These are phyloP conservation scores for Chrysoporthe austroafricana DNA, from an alignment of 2,329 filamentous ascomycete genomes.

Conservation along the genomic window DNA sequence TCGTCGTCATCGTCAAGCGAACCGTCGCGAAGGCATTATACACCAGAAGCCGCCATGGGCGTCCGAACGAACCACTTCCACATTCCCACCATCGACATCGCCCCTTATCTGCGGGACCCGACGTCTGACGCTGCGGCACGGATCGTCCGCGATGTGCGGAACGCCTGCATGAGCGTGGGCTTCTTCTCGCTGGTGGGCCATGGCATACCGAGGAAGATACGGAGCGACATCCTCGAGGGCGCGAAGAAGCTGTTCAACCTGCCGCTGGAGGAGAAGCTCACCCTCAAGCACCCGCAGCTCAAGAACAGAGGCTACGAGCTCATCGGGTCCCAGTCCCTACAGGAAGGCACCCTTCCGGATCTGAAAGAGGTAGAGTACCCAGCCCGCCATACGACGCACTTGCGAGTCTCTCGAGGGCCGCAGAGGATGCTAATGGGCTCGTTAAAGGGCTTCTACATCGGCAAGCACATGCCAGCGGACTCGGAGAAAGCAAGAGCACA, in stretches of 20 bases:
- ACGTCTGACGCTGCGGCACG: constrained; percentile 33
- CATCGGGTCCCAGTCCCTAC: constrained; percentile 49
- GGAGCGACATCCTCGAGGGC: constrained; percentile 31
- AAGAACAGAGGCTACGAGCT: constrained; percentile 55
- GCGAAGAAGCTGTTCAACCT: constrained; percentile 53
- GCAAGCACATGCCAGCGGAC: constrained; percentile 41
- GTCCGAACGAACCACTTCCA: constrained; percentile 12
- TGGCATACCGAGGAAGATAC: constrained; percentile 32
- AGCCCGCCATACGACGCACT: not conserved
- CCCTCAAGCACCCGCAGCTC: constrained; percentile 35
- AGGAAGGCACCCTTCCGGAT: constrained; percentile 49
- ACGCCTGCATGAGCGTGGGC: constrained; percentile 38
- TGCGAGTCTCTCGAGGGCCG: not conserved
- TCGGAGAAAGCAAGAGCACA: constrained; percentile 39
- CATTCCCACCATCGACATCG: constrained; percentile 41
- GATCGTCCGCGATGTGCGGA: constrained; percentile 38
- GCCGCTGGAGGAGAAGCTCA: constrained; percentile 46
- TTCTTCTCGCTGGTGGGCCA: constrained; percentile 39
- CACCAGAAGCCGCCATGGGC: constrained; percentile 1
- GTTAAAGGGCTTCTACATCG: constrained; percentile 43
- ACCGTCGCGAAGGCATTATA: not conserved
- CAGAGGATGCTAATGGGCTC: not conserved
- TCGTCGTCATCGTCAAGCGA: not conserved
- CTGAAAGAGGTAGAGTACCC: constrained; percentile 45
- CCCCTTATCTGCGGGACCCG: constrained; percentile 38